Evolutionary conservation across 805 yeast genomes (phyloP), one percentile per base, ranked within the genome.

Genomic region (Zygosaccharomyces bailii): DNA sequence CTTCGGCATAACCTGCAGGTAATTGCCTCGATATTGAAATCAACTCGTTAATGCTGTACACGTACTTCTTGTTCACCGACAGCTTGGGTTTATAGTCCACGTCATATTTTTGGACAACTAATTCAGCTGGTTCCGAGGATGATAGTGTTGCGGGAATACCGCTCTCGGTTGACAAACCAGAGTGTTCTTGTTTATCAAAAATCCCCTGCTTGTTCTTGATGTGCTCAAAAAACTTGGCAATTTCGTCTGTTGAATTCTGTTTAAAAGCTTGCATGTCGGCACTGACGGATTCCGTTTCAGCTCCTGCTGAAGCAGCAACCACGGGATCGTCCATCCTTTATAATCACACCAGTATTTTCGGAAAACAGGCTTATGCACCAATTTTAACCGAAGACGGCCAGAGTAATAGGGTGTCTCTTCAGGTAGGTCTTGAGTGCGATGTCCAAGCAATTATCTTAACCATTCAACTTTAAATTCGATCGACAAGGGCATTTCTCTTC

Each of bases 1-100:
- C 55, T 11, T 57, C 56, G 16, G 69, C 46, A 24, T 73, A 57
- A 27, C 54, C 57, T n/a, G 61, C 57, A 5, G 66, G 59, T 1
- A 60, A 34, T 42, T 59, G 38, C 17, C 51, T 48, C 7, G 52
- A 48, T 4, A 52, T 41, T 6, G 46, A 39, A 18, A 56, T 16
- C 25, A 63, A 44, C 44, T 63, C 68, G 34, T 61, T 55, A 25
- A 61, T 56, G 33, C 60, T 55, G 50, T 63, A 63, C 3, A 53
- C 42, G 36, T 51, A 47, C 29, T 39, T 38, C 36, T 57, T 60
- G 14, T 43, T 37, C 5, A 39, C 30, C 13, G 34, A 32, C 6
- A 31, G 27, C 2, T 40, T 37, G 20, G 53, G 60, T 44, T 59
- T 59, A 39, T 51, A 59, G 43, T 57, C 54, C 2, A 44, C 36